phyloP scores from a whole-genome alignment of 2,329 filamentous ascomycete genomes.

The Colletotrichum euphorbiae region DNA sequence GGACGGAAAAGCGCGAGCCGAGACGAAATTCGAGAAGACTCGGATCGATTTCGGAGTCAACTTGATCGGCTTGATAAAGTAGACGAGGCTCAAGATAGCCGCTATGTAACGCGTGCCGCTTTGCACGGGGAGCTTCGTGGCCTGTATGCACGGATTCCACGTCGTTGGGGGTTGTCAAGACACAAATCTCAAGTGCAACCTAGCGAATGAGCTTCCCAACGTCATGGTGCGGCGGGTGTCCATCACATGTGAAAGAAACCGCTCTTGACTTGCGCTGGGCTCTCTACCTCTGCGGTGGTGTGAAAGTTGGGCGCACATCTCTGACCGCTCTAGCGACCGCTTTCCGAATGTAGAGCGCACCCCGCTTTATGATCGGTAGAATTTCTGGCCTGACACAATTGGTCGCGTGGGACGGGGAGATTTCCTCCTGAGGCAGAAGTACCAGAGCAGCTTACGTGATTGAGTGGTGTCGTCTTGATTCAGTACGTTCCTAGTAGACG shows the following conservation, averaged over 20 bases:
- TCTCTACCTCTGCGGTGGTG: background rate
- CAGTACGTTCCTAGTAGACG: no score
- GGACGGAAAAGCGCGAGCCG: background rate
- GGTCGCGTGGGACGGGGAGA: background rate
- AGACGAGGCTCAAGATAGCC: background rate
- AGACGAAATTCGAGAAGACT: background rate
- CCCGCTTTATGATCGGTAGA: slow-evolving; percentile 1
- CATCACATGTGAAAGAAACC: slow-evolving; percentile 37
- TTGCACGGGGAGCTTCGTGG: background rate
- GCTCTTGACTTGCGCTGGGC: slow-evolving; percentile 9
- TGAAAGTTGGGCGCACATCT: background rate
- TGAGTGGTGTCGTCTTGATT: background rate
- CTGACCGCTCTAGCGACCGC: slow-evolving; percentile 9
- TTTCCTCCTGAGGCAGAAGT: slow-evolving; percentile 3
- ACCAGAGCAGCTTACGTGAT: background rate
- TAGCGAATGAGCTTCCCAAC: slow-evolving; percentile 37
- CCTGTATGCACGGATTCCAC: slow-evolving; percentile 7
- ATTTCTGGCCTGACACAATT: background rate
- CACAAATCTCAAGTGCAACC: slow-evolving; percentile 27
- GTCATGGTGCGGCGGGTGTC: slow-evolving; percentile 29
- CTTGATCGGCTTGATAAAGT: background rate
- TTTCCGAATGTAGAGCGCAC: background rate
- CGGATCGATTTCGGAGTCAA: background rate
- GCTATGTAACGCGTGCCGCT: slow-evolving; percentile 13
- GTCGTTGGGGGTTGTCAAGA: slow-evolving; percentile 27